These are phyloP conservation scores for Tanacetum coccineum DNA, from an alignment of 129 eudicot species.

Conservation along the genomic window DNA sequence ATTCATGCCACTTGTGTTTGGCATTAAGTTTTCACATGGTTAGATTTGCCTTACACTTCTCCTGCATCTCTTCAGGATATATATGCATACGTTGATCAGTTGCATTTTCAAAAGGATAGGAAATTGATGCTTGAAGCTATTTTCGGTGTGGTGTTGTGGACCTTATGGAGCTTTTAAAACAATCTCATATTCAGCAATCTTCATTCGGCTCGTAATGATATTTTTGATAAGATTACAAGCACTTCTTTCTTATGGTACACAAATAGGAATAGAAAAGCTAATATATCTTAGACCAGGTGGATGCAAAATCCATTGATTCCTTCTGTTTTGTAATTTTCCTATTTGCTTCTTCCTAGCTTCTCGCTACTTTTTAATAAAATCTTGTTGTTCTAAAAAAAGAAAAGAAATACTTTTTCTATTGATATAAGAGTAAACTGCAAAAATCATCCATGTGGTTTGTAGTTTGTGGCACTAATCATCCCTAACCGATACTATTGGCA, in stretches of 20 bases:
- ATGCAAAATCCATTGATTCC: not conserved
- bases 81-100: not conserved
- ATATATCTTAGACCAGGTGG: not conserved
- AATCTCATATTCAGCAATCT: not conserved
- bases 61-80: not conserved
- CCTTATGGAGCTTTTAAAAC: not conserved
- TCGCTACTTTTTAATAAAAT: not conserved
- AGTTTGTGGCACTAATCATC: too few relatives aligned
- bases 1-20: not conserved
- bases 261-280: not conserved
- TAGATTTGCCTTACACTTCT: not conserved
- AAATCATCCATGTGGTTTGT: too few relatives aligned
- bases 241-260: not conserved
- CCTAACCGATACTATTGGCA: too few relatives aligned
- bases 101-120: not conserved
- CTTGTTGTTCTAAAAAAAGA: too few relatives aligned
- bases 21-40: not conserved
- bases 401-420: too few relatives aligned
- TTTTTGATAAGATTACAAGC: not conserved
- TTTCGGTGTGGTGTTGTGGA: not conserved
- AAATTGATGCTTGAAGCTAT: not conserved
- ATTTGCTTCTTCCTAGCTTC: not conserved
- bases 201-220: not conserved
- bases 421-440: too few relatives aligned
- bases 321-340: not conserved